Base-by-base conservation (phyloP, 805 yeast species). In the Ogataea paraovalis region DNA sequence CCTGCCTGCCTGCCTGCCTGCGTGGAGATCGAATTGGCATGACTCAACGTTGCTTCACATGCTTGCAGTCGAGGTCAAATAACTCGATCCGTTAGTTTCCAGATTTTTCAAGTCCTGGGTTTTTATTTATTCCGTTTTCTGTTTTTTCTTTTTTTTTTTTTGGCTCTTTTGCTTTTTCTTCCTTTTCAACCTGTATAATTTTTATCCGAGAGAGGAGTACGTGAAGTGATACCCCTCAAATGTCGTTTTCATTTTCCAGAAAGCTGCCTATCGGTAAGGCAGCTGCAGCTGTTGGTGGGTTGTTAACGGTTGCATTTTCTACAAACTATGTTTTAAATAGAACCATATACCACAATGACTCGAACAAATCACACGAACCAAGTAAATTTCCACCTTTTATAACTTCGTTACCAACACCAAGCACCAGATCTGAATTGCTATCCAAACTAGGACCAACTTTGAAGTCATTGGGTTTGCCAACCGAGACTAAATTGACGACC, bases 361-460 rank as follows among this genome's bases (percentile, higher is more conserved):
- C 54, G 3, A 8, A 18, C 18, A 32, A 32, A 5, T 39, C 41
- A 9, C 47, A 41, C 38, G 38, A 44, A 13, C 33, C 50, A 9
- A 60, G 34, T 14, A 30, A 55, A 41, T 51, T 64, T 37, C 64
- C 67, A 42, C 79, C 85, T 3, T 66, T 82, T 43, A 57, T 67
- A 19, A 78, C 74, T 44, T 56, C 69, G 8, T 65, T 70, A 44
- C 70, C 74, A 4, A 55, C 73, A 16, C 84, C 85, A 44, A 87
- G 87, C 22, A 47, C 81, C 1, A 72, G 92, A 63, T 66, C 68
- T 3, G 79, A 77, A 41, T 64, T 83, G 50, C 53, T 85, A 43
- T 60, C 72, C 4, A 75, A 74, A 49, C 64, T 83, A 49, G 71
- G 70, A 3, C 49, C 56, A 14, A 53, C 61, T 6, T 36, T 58